phyloP scores from a whole-genome alignment of 1,139 yeast genomes.

The Yarrowia galli region DNA sequence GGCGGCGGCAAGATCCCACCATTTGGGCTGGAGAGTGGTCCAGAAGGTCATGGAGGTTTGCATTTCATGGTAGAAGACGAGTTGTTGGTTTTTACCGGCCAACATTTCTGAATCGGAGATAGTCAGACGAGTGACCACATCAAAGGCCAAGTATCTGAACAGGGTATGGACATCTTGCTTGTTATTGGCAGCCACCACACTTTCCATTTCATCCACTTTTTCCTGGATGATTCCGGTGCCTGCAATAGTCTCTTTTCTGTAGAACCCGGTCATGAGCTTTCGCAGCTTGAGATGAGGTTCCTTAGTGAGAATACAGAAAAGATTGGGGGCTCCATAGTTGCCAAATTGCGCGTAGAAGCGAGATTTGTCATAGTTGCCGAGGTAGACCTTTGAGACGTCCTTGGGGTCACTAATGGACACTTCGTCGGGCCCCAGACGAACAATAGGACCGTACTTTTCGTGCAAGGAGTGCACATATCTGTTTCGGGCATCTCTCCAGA shows the following conservation, averaged over 20 bases:
- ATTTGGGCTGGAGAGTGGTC: constrained; percentile 67
- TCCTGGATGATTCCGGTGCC: constrained; percentile 20
- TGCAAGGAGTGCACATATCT: constrained; percentile 61
- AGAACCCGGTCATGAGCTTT: constrained; percentile 41
- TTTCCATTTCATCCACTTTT: constrained; percentile 22
- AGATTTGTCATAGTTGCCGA: constrained; percentile 65
- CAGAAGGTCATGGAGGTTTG: constrained; percentile 74
- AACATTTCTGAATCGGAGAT: constrained; percentile 61
- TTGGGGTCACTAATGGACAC: constrained; percentile 64
- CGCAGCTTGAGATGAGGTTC: constrained; percentile 56
- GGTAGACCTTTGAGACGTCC: constrained; percentile 63
- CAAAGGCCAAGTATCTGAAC: constrained; percentile 77
- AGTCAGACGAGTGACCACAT: constrained; percentile 68
- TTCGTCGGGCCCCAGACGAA: constrained; percentile 67
- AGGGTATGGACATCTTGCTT: constrained; percentile 64
- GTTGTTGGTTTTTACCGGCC: constrained; percentile 48
- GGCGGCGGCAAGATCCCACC: constrained; percentile 61
- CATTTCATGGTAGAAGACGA: constrained; percentile 55
- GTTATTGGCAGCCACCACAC: constrained; percentile 43
- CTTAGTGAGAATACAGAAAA: constrained; percentile 64
- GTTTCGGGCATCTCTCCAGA: constrained; percentile 63
- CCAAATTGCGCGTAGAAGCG: constrained; percentile 67
- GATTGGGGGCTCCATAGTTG: constrained; percentile 64
- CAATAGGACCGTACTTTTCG: constrained; percentile 63
- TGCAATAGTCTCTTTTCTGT: constrained; percentile 20